Evolutionary conservation across 352 stramenopile species (phyloP), one percentile per base, ranked within the genome.

Genomic region (Phytophthora podocarpi): DNA sequence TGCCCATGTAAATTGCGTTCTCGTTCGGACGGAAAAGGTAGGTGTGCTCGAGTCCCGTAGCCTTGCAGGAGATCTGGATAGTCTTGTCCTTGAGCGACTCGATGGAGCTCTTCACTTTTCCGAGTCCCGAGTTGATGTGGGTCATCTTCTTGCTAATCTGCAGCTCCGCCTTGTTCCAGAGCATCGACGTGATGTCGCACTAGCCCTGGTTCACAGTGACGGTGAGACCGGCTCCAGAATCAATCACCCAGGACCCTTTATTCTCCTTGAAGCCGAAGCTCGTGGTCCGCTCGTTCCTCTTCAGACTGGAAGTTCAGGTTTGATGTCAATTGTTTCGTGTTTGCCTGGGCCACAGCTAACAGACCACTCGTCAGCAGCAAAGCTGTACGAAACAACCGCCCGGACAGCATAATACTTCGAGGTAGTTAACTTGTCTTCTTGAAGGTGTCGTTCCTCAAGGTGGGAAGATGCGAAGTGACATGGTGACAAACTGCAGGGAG

Each of bases 1-100:
- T 86, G 31, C 74, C 74, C 74, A 86, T 83, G 72, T 86, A 86
- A 46, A 86, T 71, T 23, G 60, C 64, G 24, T 82, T 86, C 46
- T 86, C 76, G 15, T 71, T 70, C 4, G 72, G 66, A 15, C 76
- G 74, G 65, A 86, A 80, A 9, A 83, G 64, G 27, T 80, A 83
- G 30, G 80, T 83, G 51, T 86, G 76, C 50, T 78, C 78, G 11
- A 83, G 34, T 0, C 74, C 74, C 1, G 45, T 60, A 8, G 53
- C 42, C 24, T 66, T 60, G 55, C 76, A 86, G 28, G 66, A 76
- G 54, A 85, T 53, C 37, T 79, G 76, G 50, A 85, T 76, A 12
- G 67, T 78, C 50, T 74, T 59, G 24, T 73, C 59, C 63, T 40
- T 70, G 2, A 77, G 60, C 26, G 53, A 66, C 50, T 60, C 32